Evolutionary conservation across 352 stramenopile genomes (phyloP).

Genomic region (Globisporangium iwayamae): DNA sequence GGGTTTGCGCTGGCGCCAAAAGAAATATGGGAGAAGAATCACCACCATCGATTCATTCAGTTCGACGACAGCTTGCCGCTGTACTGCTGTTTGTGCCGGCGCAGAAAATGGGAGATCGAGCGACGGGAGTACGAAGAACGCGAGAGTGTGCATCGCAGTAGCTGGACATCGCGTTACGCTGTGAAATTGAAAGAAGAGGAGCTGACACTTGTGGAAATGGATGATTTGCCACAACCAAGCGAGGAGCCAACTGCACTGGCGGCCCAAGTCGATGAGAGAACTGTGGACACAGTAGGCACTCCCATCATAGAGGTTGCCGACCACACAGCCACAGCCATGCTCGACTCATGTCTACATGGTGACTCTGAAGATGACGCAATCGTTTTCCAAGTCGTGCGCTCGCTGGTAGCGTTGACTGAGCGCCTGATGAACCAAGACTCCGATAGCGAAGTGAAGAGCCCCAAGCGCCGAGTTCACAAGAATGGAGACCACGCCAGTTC

Average conservation of each 20-base stretch:
- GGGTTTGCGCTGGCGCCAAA: conserved; percentile 27
- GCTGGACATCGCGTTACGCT: conserved; percentile 29
- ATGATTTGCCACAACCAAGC: not conserved
- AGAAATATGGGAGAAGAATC: conserved; percentile 66
- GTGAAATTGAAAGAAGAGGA: conserved; percentile 51
- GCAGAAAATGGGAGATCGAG: conserved; percentile 57
- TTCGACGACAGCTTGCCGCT: conserved; percentile 22
- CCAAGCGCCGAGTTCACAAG: conserved; percentile 4
- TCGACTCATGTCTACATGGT: not conserved
- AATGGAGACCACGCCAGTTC: not conserved
- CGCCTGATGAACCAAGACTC: conserved; percentile 6
- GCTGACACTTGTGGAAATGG: conserved; percentile 21
- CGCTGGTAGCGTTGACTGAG: conserved; percentile 18
- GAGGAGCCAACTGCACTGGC: not conserved
- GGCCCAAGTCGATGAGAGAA: not conserved
- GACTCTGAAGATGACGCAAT: conserved; percentile 9
- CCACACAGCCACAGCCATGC: not conserved
- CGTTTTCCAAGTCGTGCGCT: conserved; percentile 16
- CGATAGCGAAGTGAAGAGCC: not conserved
- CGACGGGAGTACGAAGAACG: conserved; percentile 39
- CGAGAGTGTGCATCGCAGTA: conserved; percentile 40
- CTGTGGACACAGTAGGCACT: not conserved
- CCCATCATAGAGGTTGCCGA: not conserved
- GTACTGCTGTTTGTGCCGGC: conserved; percentile 64
- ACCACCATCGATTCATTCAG: conserved; percentile 64